These are phyloP conservation scores for Pythium pyrilobum DNA, from an alignment of 352 stramenopile species.

Conservation along the genomic window DNA sequence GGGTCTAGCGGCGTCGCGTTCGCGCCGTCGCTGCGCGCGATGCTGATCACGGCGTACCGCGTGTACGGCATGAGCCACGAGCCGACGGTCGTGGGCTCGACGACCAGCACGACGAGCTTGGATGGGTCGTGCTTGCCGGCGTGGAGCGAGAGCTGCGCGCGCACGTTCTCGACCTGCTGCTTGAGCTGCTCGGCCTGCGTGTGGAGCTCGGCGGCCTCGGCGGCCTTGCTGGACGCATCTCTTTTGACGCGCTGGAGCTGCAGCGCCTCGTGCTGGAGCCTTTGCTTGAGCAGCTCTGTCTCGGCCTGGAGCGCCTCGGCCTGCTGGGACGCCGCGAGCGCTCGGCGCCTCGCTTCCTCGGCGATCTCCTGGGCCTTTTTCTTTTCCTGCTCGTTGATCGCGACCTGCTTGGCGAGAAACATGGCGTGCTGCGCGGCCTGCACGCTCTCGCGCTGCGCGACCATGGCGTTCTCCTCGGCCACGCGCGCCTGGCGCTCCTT, in stretches of 20 bases:
- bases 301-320: conserved; percentile 68
- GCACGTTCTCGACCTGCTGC: conserved; percentile 71
- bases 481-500: conserved; percentile 69
- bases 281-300: conserved; percentile 70
- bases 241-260: conserved; percentile 67
- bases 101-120: conserved; percentile 77
- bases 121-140: conserved; percentile 67
- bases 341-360: conserved; percentile 52
- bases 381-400: conserved; percentile 84
- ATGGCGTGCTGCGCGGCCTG: conserved; percentile 60
- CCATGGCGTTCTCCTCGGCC: conserved; percentile 63
- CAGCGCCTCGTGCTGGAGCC: conserved; percentile 59
- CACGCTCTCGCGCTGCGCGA: conserved; percentile 68
- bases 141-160: conserved; percentile 72
- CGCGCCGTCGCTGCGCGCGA: conserved; percentile 41
- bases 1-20: conserved; percentile 34
- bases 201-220: conserved; percentile 61
- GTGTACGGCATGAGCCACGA: conserved; percentile 84
- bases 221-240: conserved; percentile 60
- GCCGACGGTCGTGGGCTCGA: conserved; percentile 71
- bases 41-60: conserved; percentile 77
- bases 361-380: conserved; percentile 58
- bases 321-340: conserved; percentile 55
- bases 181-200: conserved; percentile 65
- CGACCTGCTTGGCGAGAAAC: conserved; percentile 69